These are phyloP conservation scores for Aspergillus coremiiformis DNA, from an alignment of 495 filamentous ascomycete species.

Conservation along the genomic window DNA sequence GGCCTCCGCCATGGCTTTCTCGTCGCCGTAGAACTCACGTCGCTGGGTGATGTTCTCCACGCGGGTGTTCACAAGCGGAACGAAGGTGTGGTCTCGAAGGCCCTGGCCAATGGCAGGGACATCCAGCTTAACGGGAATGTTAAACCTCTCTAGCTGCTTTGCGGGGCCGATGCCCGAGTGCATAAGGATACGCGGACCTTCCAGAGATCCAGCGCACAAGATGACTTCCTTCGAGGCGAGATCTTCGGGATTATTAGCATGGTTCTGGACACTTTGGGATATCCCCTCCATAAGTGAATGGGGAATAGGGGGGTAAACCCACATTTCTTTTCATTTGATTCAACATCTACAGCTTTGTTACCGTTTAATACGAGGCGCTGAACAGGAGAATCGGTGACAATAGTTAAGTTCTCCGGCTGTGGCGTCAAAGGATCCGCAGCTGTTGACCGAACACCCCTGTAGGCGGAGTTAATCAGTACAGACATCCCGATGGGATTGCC, in stretches of 20 bases:
- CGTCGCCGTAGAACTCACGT: conserved; percentile 25
- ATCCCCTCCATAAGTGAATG: background rate
- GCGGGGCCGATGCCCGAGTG: conserved; percentile 57
- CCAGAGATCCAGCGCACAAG: conserved; percentile 49
- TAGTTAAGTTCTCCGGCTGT: conserved; percentile 43
- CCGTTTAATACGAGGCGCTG: conserved; percentile 45
- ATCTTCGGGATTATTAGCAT: conserved; percentile 8
- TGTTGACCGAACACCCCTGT: conserved; percentile 44
- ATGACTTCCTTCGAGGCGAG: conserved; percentile 50
- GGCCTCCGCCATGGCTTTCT: conserved; percentile 32
- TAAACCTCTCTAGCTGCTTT: conserved; percentile 41
- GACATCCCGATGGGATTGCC: conserved; percentile 55
- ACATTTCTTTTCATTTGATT: conserved; percentile 31
- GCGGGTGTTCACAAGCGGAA: conserved; percentile 18
- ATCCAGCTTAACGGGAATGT: conserved; percentile 45
- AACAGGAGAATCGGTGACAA: conserved; percentile 43
- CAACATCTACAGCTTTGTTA: conserved; percentile 46
- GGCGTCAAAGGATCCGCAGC: conserved; percentile 37
- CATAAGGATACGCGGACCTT: conserved; percentile 55
- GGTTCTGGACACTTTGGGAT: background rate
- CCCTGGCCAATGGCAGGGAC: conserved; percentile 49
- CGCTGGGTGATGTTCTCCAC: conserved; percentile 23
- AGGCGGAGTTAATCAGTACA: conserved; percentile 39
- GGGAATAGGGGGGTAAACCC: conserved; percentile 2
- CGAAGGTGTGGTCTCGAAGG: conserved; percentile 47